Evolutionary conservation across 139 green algal genomes (phyloP).

Genomic region (Edaphochlamys debaryana): DNA sequence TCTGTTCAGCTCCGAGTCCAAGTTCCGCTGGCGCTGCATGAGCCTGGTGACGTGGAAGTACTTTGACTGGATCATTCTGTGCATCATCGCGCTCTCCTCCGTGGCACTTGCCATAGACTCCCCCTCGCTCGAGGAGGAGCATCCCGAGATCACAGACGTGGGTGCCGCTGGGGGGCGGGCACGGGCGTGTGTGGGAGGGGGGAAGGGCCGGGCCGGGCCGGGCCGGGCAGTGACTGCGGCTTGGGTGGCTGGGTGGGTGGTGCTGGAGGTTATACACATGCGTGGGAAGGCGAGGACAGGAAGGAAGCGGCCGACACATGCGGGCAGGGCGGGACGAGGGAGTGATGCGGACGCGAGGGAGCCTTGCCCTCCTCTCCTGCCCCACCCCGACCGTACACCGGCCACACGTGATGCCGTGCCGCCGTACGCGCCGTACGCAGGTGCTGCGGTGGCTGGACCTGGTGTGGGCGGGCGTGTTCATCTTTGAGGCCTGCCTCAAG

Average conservation of each 20-base stretch:
- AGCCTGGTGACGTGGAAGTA: slow-evolving; percentile 43
- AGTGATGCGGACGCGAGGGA: too few relatives aligned
- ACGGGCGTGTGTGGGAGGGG: not conserved
- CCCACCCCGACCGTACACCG: too few relatives aligned
- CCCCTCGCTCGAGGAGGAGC: slow-evolving; percentile 41
- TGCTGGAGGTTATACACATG: too few relatives aligned
- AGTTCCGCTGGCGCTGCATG: slow-evolving; percentile 37
- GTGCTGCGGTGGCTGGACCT: slow-evolving; percentile 36
- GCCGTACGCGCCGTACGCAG: too few relatives aligned
- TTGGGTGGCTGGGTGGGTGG: slow-evolving; percentile 61
- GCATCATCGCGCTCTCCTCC: slow-evolving; percentile 65
- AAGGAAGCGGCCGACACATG: too few relatives aligned
- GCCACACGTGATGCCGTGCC: too few relatives aligned
- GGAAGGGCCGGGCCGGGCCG: not conserved
- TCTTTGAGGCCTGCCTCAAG: slow-evolving; percentile 71
- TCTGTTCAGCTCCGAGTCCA: slow-evolving; percentile 51
- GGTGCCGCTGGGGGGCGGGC: not conserved
- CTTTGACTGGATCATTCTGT: slow-evolving; percentile 56
- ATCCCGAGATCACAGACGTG: not conserved
- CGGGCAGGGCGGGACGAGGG: too few relatives aligned
- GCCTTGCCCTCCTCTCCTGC: too few relatives aligned
- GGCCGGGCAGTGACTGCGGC: slow-evolving; percentile 24
- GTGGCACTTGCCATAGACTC: slow-evolving; percentile 67
- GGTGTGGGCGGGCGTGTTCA: slow-evolving; percentile 65
- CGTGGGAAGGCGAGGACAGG: too few relatives aligned